Evolutionary conservation across 352 stramenopile species (phyloP).

Genomic region (Plasmopara muralis): DNA sequence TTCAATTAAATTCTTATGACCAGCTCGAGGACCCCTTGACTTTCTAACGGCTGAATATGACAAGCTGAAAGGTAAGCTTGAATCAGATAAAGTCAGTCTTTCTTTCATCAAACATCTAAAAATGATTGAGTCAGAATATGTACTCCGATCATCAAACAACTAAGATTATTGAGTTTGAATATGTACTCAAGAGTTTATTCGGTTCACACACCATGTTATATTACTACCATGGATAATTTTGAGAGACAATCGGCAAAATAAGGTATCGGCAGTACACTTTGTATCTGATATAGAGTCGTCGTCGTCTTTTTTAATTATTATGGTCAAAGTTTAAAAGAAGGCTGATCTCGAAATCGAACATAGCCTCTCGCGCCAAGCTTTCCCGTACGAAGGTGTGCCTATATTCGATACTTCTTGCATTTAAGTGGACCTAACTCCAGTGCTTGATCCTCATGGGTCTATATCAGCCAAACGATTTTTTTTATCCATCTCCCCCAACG

Average conservation of each 20-base stretch:
- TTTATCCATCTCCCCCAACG: neutral
- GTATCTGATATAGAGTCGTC: neutral
- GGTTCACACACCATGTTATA: too few species aligned
- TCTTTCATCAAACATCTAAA: constrained; percentile 11
- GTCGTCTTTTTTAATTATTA: neutral
- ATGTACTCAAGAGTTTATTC: constrained; percentile 1
- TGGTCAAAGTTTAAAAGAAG: too few species aligned
- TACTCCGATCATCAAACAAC: too few species aligned
- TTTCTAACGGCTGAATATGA: constrained; percentile 9
- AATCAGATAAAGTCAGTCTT: neutral
- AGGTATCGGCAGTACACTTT: neutral
- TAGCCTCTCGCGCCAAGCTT: too few species aligned
- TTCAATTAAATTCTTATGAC: neutral
- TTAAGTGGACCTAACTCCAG: too few species aligned
- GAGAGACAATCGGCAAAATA: too few species aligned
- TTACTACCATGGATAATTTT: too few species aligned
- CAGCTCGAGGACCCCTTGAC: neutral
- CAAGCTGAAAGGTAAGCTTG: neutral
- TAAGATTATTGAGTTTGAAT: constrained; percentile 4
- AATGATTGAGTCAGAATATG: too few species aligned
- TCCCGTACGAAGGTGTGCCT: too few species aligned
- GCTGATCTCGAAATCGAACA: too few species aligned
- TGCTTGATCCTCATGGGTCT: too few species aligned
- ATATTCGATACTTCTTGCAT: too few species aligned
- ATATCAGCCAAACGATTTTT: neutral